Conservation (phyloP, 345 rosid species). For the Microthlaspi erraticum region DNA sequence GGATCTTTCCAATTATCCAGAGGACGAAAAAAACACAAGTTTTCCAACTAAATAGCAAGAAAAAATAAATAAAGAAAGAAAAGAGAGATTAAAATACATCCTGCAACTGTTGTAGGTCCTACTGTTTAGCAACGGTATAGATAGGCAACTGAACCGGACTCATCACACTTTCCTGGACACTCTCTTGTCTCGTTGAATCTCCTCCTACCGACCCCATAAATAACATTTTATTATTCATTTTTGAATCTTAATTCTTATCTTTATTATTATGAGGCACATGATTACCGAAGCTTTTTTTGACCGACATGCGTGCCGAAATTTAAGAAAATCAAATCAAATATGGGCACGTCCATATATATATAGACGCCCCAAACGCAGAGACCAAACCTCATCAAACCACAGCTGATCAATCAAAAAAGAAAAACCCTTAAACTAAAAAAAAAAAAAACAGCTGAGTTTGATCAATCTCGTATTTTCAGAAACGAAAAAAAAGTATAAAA, state of each 20-base stretch:
- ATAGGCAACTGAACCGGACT: slow-evolving; percentile 31
- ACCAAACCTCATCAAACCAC: slow-evolving; percentile 34
- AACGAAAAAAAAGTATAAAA: slow-evolving; percentile 12
- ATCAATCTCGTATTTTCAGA: slow-evolving; percentile 20
- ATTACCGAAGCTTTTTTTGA: slow-evolving; percentile 37
- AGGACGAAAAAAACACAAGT: not conserved
- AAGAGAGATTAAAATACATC: not conserved
- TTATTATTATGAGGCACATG: slow-evolving; percentile 21
- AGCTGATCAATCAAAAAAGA: slow-evolving; percentile 1
- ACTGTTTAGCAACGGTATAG: slow-evolving; percentile 33
- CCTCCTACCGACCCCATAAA: slow-evolving; percentile 9
- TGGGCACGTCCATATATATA: slow-evolving; percentile 27
- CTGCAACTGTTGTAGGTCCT: slow-evolving; percentile 4
- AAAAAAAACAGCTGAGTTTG: slow-evolving; percentile 18
- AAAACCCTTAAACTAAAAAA: not conserved
- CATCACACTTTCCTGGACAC: slow-evolving; percentile 32
- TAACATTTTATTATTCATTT: not conserved
- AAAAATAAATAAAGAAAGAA: not conserved
- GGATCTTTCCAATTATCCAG: not conserved
- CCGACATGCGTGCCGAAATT: slow-evolving; percentile 34
- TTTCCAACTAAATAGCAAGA: slow-evolving; percentile 10
- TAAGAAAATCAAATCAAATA: slow-evolving; percentile 15
- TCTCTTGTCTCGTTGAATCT: slow-evolving; percentile 26
- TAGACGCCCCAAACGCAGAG: slow-evolving; percentile 13
- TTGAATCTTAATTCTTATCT: not conserved